Evolutionary conservation across 345 rosid genomes (phyloP).

Genomic region (Hibiscus syriacus): DNA sequence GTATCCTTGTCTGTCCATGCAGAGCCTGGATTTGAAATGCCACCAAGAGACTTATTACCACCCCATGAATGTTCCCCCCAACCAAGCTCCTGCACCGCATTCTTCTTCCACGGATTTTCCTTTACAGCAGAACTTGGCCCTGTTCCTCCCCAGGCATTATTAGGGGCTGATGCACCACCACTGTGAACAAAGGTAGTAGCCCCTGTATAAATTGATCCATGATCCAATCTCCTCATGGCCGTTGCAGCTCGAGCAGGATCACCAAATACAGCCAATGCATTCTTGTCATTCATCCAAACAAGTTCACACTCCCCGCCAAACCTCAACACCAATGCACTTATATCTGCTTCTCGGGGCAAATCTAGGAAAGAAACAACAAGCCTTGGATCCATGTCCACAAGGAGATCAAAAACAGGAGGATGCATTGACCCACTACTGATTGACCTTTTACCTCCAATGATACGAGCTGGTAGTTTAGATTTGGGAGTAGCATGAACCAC

Average conservation of each 20-base stretch:
- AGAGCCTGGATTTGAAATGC: conserved; percentile 28
- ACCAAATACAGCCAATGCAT: conserved; percentile 79
- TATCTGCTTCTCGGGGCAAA: too few relatives aligned
- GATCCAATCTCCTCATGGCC: too few relatives aligned
- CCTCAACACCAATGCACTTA: too few relatives aligned
- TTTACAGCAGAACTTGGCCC: conserved; percentile 23
- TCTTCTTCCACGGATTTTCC: conserved; percentile 81
- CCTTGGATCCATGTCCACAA: conserved; percentile 94
- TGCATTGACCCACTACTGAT: conserved; percentile 32
- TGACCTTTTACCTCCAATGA: conserved; percentile 61
- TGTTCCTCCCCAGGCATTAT: conserved; percentile 58
- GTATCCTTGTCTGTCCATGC: conserved; percentile 45
- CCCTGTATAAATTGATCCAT: conserved; percentile 73
- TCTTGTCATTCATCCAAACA: conserved; percentile 90
- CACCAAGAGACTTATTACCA: conserved; percentile 38
- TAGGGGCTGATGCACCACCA: conserved; percentile 25
- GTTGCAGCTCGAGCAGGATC: conserved; percentile 95
- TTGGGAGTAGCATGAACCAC: conserved; percentile 67
- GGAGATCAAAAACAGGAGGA: conserved; percentile 62
- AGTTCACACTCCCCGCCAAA: too few relatives aligned
- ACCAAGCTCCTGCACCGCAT: conserved; percentile 49
- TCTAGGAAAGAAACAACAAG: conserved; percentile 81
- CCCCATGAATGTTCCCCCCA: conserved; percentile 63
- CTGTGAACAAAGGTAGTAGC: conserved; percentile 46
- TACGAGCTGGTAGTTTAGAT: conserved; percentile 71